A percentile compares a stretch with the other conserved stretches of the same genome.
Conservation (phyloP, 1,284 basidiomycete species). For the Boletus holoroseus region DNA sequence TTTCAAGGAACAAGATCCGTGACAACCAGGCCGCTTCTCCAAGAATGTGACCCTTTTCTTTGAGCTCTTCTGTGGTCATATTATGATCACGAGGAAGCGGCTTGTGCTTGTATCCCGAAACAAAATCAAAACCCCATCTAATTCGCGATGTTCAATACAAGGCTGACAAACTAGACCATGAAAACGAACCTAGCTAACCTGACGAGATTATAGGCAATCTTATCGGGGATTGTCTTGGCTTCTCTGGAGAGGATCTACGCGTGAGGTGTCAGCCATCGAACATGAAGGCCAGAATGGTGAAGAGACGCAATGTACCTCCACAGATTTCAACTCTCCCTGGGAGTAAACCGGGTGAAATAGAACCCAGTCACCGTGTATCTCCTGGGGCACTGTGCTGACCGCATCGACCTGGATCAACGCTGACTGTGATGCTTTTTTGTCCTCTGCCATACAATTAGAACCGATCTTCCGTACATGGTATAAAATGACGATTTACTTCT, state of each 20-base stretch:
- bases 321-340: constrained; percentile 70
- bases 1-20: constrained; percentile 86
- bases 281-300: neutral
- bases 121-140: constrained; percentile 68
- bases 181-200: constrained; percentile 45
- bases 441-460: constrained; percentile 22
- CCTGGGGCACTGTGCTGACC: constrained; percentile 42
- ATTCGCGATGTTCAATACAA: constrained; percentile 6
- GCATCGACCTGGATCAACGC: constrained; percentile 28
- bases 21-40: constrained; percentile 74
- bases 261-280: neutral
- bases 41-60: constrained; percentile 68
- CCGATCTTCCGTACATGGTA: neutral
- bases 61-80: constrained; percentile 66
- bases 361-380: constrained; percentile 72
- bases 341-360: constrained; percentile 80
- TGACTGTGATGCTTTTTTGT: constrained; percentile 18
- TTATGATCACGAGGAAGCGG: constrained; percentile 53
- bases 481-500: constrained; percentile 14
- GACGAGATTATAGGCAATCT: constrained; percentile 63
- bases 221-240: constrained; percentile 66
- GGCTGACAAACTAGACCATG: neutral
- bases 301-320: constrained; percentile 46
- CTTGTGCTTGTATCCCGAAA: constrained; percentile 77
- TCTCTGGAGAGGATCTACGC: constrained; percentile 65